Evolutionary conservation across 2,329 filamentous ascomycete species (phyloP), one percentile per base, ranked within the genome.

Genomic region (Cytospora piceicola): DNA sequence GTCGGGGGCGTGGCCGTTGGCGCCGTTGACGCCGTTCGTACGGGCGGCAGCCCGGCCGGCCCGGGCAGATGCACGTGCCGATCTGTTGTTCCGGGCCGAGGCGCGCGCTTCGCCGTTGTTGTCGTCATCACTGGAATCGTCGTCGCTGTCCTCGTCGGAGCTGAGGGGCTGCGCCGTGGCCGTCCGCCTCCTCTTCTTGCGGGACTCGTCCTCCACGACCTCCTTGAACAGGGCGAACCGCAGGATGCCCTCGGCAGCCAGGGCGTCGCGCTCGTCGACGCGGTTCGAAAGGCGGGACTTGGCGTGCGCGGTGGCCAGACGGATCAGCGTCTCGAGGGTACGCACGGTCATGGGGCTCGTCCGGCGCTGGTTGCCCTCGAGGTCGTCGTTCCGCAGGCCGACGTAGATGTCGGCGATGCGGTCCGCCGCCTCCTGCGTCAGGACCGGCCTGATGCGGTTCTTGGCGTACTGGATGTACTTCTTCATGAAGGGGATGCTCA

Each of bases 401-500:
- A 96, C 95, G 76, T 98, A 99, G 20, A 94, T 91, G 36, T 92
- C 87, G 46, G 94, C 89, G 73, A 99, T 96, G 69, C 96, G 92
- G 71, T 97, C 93, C 14, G 93, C 92, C 7, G 95, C 94, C 54
- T 93, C 93, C 74, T 95, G 93, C 0, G 94, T 97, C 68, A 99
- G 82, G 51, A 96, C 82, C 0, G 95, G 95, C 84, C 93, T 96
- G 73, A 97, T 86, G 74, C 95, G 85, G 42, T 87, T 91, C 81
- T 99, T 99, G 70, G 95, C 93, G 77, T 99, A 99, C 75, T 99
- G 95, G 55, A 99, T 96, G 77, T 97, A 99, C 80, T 99, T 99
- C 82, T 99, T 99, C 83, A 99, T 93, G 79, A 99, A 99, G 0
- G 94, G 92, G 67, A 99, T 97, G 79, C 92, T 96, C 62, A 99